Conservation (phyloP, 1,284 basidiomycete genomes). For the Ceratobasidium papillatum region DNA sequence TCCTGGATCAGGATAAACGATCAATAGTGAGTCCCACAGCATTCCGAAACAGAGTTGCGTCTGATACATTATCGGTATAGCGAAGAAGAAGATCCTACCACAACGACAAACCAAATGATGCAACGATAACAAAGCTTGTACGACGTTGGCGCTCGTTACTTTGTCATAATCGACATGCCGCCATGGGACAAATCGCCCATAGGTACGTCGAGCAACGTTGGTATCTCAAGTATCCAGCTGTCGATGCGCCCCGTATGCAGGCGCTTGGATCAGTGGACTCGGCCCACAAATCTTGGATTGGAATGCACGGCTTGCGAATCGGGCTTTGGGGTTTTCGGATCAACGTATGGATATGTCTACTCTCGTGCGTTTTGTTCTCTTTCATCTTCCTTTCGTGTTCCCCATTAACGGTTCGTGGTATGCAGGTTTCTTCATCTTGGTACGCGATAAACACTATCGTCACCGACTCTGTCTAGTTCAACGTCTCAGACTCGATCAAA, state of each 20-base stretch:
- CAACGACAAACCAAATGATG: constrained; percentile 53
- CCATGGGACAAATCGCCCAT: constrained; percentile 62
- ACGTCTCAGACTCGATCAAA: background rate
- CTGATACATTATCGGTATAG: background rate
- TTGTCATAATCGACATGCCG: constrained; percentile 69
- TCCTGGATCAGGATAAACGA: constrained; percentile 75
- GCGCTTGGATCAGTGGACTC: background rate
- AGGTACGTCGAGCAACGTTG: constrained; percentile 49
- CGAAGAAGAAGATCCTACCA: background rate
- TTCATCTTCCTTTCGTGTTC: background rate
- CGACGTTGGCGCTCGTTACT: constrained; percentile 64
- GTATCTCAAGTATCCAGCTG: background rate
- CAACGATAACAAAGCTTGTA: constrained; percentile 60
- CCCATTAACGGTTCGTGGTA: background rate
- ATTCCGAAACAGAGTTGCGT: background rate
- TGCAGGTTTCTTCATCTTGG: constrained; percentile 13
- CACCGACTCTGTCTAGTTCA: background rate
- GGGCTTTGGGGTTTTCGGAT: background rate
- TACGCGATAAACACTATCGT: constrained; percentile 1
- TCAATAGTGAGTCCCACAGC: constrained; percentile 61
- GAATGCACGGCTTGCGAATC: background rate
- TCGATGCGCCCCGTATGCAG: background rate
- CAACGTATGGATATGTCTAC: background rate
- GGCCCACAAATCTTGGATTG: background rate
- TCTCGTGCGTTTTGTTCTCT: background rate